Evolutionary conservation across 352 stramenopile genomes (phyloP), one percentile per base, ranked within the genome.

Genomic region (Pythium dissimile): DNA sequence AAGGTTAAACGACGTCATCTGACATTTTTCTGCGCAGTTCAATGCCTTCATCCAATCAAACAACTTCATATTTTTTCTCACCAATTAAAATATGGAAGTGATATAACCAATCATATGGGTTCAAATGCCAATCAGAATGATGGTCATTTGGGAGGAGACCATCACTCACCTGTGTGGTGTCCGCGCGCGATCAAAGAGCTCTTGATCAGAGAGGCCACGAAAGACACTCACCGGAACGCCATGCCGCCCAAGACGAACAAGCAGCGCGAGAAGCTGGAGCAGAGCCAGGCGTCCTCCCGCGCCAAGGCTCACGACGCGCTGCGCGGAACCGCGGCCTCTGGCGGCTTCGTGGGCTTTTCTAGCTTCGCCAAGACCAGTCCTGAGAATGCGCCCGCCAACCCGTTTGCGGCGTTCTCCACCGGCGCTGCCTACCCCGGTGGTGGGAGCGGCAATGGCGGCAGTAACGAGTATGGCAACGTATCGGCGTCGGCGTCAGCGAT

Each of bases 251-350:
- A 87, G 77, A 89, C 85, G 64, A 95, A 89, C 73, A 92, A 93
- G 67, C 85, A 95, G 73, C 82, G 82, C 64, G 85, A 95, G 67
- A 89, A 89, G 60, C 77, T 87, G 48, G 85, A 91, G 68, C 78
- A 93, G 64, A 89, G 68, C 52, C 77, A 78, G 38, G 85, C 85
- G 42, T 92, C 85, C 9, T 95, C 85, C 10, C 89, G 83, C 43
- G 70, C 81, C 9, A 84, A 84, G 37, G 83, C 83, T n/a, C 78
- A 89, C 41, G 69, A 89, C 60, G 70, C 68, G 26, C 68, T 93
- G 21, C 37, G 51, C 15, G 52, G 50, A 21, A 26, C 49, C 39
- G 39, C n/a, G 18, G 10, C 39, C n/a, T 56, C 67, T 7, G 59
- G 69, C 6, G 64, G 66, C 13, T 94, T 94, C 57, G 80, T 92